Conservation (phyloP, 495 filamentous ascomycete species). For the Lepraria neglecta region DNA sequence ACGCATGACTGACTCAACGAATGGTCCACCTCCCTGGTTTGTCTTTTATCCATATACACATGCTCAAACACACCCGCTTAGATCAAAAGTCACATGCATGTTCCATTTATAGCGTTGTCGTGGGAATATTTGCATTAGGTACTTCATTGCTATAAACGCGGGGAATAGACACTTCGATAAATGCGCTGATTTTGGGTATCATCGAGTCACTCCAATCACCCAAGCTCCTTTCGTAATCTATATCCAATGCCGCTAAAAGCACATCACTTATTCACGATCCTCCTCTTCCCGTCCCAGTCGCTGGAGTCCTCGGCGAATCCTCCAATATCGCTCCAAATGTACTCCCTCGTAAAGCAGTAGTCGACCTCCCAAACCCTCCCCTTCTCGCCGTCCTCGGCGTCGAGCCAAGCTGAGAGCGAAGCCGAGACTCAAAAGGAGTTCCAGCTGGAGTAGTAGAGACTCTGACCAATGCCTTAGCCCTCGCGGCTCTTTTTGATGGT, state of each 20-base stretch:
- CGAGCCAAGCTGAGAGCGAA: slow-evolving; percentile 20
- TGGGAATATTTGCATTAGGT: neutral
- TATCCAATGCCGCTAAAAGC: neutral
- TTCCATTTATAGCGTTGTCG: no score
- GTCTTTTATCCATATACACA: no score
- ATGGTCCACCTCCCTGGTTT: no score
- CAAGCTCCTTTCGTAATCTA: neutral
- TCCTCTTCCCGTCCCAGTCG: neutral
- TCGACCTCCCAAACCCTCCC: slow-evolving; percentile 24
- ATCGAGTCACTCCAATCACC: neutral
- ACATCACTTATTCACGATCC: neutral
- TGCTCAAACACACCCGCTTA: no score
- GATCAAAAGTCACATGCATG: no score
- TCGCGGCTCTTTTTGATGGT: slow-evolving; percentile 51
- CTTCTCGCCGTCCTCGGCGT: slow-evolving; percentile 15
- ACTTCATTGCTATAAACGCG: neutral
- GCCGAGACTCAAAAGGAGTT: slow-evolving; percentile 24
- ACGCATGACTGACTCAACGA: neutral
- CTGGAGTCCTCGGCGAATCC: slow-evolving; percentile 18
- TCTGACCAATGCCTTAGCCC: slow-evolving; percentile 46
- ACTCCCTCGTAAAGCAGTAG: slow-evolving; percentile 11
- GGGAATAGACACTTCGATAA: neutral
- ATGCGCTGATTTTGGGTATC: slow-evolving; percentile 6
- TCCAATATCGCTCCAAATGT: slow-evolving; percentile 25
- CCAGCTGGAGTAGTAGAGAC: slow-evolving; percentile 47